Percentiles rank a stretch among this genome's conserved stretches.
These are phyloP conservation scores for Fusarium pseudonygamai DNA, from an alignment of 2,329 filamentous ascomycete species.

Conservation along the genomic window DNA sequence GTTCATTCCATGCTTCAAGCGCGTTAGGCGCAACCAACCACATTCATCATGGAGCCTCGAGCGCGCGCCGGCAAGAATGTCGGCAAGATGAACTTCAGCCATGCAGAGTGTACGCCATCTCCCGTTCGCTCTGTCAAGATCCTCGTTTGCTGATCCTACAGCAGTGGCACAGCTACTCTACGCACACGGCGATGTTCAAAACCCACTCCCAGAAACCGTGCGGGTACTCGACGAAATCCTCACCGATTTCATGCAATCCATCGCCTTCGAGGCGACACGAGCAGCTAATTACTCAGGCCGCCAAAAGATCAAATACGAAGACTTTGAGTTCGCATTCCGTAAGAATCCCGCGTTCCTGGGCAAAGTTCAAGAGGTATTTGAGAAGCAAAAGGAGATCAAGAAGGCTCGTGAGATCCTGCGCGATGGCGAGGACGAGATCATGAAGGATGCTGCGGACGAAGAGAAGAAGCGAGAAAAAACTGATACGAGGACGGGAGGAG, in stretches of 20 bases:
- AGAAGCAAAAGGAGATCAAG: conserved; percentile 88
- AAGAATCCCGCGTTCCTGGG: conserved; percentile 87
- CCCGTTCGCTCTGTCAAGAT: not conserved
- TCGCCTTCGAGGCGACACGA: conserved; percentile 88
- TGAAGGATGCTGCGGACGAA: conserved; percentile 61
- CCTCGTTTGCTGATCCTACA: not conserved
- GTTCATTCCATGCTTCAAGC: conserved; percentile 3
- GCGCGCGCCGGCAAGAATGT: conserved; percentile 82
- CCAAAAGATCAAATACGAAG: conserved; percentile 97
- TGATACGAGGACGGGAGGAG: conserved; percentile 45
- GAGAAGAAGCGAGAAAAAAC: conserved; percentile 51
- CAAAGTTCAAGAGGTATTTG: conserved; percentile 87
- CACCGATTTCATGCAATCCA: conserved; percentile 95
- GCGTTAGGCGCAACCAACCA: conserved; percentile 7
- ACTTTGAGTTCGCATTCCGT: conserved; percentile 94
- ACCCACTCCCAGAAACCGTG: conserved; percentile 84
- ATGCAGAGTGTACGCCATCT: conserved; percentile 69
- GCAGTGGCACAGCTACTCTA: conserved; percentile 79
- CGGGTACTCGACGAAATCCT: conserved; percentile 93
- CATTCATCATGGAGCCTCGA: conserved; percentile 74
- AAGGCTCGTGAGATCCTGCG: conserved; percentile 80
- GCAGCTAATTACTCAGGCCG: conserved; percentile 87
- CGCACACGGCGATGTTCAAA: conserved; percentile 80
- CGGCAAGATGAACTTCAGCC: conserved; percentile 82
- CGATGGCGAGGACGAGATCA: conserved; percentile 70